Evolutionary conservation across 2,329 filamentous ascomycete species (phyloP).

Genomic region (Paecilomyces niveus): DNA sequence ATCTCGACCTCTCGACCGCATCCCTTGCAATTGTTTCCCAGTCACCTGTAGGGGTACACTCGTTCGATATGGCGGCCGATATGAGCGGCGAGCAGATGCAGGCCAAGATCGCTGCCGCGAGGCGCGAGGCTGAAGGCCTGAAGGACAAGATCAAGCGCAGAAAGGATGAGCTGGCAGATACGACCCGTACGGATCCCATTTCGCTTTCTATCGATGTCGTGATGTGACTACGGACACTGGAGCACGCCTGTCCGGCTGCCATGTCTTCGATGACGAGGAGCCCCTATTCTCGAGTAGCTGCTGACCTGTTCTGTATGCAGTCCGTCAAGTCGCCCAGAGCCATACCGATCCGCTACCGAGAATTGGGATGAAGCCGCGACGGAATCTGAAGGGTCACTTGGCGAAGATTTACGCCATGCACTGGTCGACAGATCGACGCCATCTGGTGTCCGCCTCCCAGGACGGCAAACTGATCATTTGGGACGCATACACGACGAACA

Average conservation of each 20-base stretch:
- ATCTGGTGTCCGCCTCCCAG: constrained; percentile 95
- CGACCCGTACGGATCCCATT: constrained; percentile 65
- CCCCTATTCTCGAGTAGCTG: constrained; percentile 8
- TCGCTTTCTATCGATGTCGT: constrained; percentile 4
- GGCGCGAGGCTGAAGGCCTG: constrained; percentile 93
- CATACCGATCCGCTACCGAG: constrained; percentile 86
- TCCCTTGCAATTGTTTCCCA: constrained; percentile 12
- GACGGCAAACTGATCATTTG: constrained; percentile 99
- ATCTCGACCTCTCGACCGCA: constrained; percentile 6
- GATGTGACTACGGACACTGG: not conserved
- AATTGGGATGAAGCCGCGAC: constrained; percentile 95
- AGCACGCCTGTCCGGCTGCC: not conserved
- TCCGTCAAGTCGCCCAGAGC: constrained; percentile 85
- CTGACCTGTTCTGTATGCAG: constrained; percentile 43
- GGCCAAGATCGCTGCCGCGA: constrained; percentile 82
- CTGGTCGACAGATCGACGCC: constrained; percentile 96
- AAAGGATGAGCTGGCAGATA: constrained; percentile 99
- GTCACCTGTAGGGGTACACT: constrained; percentile 18
- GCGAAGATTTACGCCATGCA: constrained; percentile 99
- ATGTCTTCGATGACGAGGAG: not conserved
- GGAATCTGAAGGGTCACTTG: constrained; percentile 92
- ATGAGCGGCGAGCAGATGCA: constrained; percentile 63
- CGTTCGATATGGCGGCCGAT: constrained; percentile 38
- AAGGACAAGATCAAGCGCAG: constrained; percentile 99
- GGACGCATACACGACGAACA: constrained; percentile 99